phyloP scores from a whole-genome alignment of 495 filamentous ascomycete species.

The Xylaria grammica region DNA sequence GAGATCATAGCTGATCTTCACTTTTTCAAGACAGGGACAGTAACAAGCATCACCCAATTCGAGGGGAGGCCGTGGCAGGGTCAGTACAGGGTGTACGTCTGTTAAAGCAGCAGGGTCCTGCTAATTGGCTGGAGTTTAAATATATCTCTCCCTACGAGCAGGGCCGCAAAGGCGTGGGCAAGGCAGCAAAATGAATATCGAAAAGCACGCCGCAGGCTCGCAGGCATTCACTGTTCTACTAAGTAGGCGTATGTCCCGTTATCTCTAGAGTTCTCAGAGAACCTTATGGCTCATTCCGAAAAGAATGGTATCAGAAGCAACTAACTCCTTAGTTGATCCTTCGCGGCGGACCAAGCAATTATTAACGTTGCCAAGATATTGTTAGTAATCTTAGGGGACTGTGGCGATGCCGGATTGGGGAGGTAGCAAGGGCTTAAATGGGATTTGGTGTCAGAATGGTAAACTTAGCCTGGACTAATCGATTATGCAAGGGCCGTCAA shows the following conservation, averaged over 20 bases:
- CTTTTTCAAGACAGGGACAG: not conserved
- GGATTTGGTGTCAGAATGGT: too few species aligned
- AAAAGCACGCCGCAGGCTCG: not conserved
- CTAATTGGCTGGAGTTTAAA: not conserved
- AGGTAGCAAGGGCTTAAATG: slow-evolving; percentile 4
- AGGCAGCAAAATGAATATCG: not conserved
- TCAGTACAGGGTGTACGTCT: not conserved
- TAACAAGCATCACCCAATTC: not conserved
- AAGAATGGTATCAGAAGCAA: not conserved
- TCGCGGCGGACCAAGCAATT: not conserved
- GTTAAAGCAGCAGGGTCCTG: too few species aligned
- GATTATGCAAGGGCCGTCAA: slow-evolving; percentile 1
- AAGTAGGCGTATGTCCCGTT: not conserved
- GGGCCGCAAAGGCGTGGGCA: not conserved
- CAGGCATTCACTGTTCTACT: not conserved
- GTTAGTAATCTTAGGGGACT: not conserved
- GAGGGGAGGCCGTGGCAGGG: not conserved
- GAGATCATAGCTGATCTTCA: not conserved
- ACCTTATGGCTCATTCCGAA: not conserved
- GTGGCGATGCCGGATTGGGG: not conserved
- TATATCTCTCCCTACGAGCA: not conserved
- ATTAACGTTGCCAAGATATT: not conserved
- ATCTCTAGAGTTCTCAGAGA: not conserved
- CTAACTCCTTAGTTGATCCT: slow-evolving; percentile 7
- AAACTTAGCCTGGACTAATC: not conserved